phyloP scores from a whole-genome alignment of 805 yeast genomes.

The Yarrowia yakushimensis region DNA sequence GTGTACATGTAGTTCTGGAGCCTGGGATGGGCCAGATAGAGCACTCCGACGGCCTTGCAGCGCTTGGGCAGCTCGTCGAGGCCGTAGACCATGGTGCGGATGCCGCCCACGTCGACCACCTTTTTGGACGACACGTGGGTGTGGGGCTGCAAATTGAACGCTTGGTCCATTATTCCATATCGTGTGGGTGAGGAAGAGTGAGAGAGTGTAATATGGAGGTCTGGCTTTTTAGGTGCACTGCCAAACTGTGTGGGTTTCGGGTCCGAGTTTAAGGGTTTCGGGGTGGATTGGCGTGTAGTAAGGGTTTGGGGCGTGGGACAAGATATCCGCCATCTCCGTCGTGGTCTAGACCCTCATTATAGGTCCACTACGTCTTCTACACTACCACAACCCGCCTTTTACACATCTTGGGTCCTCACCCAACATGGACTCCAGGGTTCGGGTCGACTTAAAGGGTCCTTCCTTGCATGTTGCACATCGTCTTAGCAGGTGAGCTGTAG shows the following conservation, averaged over 20 bases:
- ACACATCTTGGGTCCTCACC: neutral
- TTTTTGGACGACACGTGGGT: conserved; percentile 23
- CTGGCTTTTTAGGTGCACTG: too few species aligned
- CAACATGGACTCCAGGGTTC: neutral
- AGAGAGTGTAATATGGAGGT: conserved; percentile 1
- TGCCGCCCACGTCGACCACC: conserved; percentile 13
- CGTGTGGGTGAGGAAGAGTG: neutral
- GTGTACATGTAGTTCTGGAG: conserved; percentile 41
- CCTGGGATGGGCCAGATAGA: conserved; percentile 46
- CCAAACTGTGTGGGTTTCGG: too few species aligned
- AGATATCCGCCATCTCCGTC: neutral
- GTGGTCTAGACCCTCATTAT: neutral
- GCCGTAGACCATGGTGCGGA: conserved; percentile 25
- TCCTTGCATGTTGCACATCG: conserved; percentile 22
- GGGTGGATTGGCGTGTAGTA: neutral
- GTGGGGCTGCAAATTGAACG: conserved; percentile 20
- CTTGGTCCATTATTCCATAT: conserved; percentile 23
- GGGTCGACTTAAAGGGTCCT: conserved; percentile 14
- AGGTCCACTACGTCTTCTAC: neutral
- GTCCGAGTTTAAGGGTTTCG: neutral
- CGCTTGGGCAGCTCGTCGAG: conserved; percentile 22
- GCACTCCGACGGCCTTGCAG: conserved; percentile 28
- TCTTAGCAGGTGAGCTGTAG: conserved; percentile 20
- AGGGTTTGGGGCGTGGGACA: neutral
- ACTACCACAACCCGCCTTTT: neutral